Evolutionary conservation across 2,329 filamentous ascomycete genomes (phyloP).

Genomic region (Phialemoniopsis sp.): DNA sequence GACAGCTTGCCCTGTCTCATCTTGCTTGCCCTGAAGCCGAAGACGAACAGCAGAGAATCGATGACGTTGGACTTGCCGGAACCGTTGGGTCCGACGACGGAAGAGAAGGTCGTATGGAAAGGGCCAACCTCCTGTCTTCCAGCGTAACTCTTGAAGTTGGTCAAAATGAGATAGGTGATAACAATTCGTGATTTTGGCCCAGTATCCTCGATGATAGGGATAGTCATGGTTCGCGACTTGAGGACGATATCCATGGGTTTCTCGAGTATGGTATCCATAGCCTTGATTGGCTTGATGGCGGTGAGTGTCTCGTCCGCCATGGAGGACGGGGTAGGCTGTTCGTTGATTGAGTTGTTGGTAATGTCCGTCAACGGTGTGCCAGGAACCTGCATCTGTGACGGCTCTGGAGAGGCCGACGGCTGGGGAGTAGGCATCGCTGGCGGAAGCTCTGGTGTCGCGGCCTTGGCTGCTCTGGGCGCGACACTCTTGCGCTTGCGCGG

Average conservation of each 20-base stretch:
- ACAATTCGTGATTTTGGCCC: constrained; percentile 84
- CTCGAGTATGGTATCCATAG: constrained; percentile 75
- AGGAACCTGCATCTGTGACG: constrained; percentile 37
- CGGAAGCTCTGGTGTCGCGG: constrained; percentile 30
- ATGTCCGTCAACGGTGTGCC: constrained; percentile 69
- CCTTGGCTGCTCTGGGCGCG: constrained; percentile 34
- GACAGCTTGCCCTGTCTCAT: constrained; percentile 99
- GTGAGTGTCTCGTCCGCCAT: constrained; percentile 41
- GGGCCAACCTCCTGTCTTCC: constrained; percentile 92
- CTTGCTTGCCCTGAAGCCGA: constrained; percentile 97
- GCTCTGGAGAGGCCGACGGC: constrained; percentile 52
- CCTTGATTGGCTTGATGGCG: constrained; percentile 65
- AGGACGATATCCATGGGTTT: constrained; percentile 92
- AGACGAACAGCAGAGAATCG: constrained; percentile 96
- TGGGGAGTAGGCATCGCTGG: constrained; percentile 43
- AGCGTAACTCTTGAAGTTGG: constrained; percentile 98
- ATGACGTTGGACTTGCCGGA: constrained; percentile 99
- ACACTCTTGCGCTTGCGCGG: constrained; percentile 66
- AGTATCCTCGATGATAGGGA: constrained; percentile 62
- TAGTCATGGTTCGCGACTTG: constrained; percentile 71
- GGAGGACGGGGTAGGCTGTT: constrained; percentile 37
- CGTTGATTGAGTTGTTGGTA: constrained; percentile 63
- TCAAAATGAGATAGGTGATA: constrained; percentile 86
- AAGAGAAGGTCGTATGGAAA: constrained; percentile 96
- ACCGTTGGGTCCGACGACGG: constrained; percentile 94